Base-by-base conservation (phyloP, 2,329 filamentous ascomycete species). In the Fusarium gaditjirri region DNA sequence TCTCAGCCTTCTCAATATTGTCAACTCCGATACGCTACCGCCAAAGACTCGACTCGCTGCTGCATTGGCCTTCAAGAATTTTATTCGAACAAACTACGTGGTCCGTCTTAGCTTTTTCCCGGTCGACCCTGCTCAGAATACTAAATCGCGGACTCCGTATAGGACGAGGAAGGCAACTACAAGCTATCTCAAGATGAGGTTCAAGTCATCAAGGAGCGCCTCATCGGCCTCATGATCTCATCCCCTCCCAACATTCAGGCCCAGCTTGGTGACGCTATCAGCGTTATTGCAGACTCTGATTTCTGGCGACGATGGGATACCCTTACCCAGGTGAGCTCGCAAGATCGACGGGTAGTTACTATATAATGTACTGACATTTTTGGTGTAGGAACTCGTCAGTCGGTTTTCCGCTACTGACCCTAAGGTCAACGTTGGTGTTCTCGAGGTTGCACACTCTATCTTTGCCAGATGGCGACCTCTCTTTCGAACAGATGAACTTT, bases 1-100 rank as follows among this genome's bases (percentile, higher is more conserved):
- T 21, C 87, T 98, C 56, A 87, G 88, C 61, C 90, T 99, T 60
- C 92, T 99, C 57, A 94, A 95, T 77, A 97, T 98, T 79, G 94
- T 97, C 77, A 94, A 93, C 72, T 90, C 92, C 74, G 89, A 91
- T 63, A 85, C 88, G 44, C 89, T 92, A 71, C 91, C 94, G 43
- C 84, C 87, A 73, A 95, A 93, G 77, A 96, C 93, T 68, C 91
- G 96, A 70, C 90, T 99, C 44, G 90, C 95, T 11, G 94, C 93
- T 77, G 94, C 96, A 33, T 88, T 99, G 67, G 96, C 93, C 85
- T 99, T 99, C 89, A 99, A 99, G 85, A 99, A 99, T 86, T 97
- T 97, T 82, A 94, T 99, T 79, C 93, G 93, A 82, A 90, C 93
- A 80, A 96, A 94, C 86, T 99, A 97, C 90, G 93, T 94, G 76